These are phyloP conservation scores for Rhizopus delemar DNA, from an alignment of 371 early-diverging fungal genomes.

Conservation along the genomic window DNA sequence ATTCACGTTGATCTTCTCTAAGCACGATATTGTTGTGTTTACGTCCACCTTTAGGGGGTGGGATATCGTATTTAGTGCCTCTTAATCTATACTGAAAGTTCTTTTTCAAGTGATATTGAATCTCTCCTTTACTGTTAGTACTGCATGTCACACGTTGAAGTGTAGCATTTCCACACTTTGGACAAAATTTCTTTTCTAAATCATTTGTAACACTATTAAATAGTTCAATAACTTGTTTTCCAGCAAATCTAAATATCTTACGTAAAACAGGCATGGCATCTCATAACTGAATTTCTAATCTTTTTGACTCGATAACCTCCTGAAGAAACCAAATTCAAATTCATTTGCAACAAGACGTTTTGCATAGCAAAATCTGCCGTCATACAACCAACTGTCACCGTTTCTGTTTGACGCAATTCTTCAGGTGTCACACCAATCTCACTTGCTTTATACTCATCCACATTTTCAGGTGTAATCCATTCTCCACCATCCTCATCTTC, in stretches of 20 bases:
- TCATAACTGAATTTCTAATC: constrained; percentile 86
- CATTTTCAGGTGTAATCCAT: constrained; percentile 95
- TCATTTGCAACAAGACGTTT: constrained; percentile 94
- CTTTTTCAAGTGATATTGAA: constrained; percentile 81
- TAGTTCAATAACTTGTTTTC: too few relatives aligned
- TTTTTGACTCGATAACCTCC: constrained; percentile 82
- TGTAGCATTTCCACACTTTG: constrained; percentile 88
- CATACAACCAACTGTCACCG: constrained; percentile 83
- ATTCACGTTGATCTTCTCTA: constrained; percentile 92
- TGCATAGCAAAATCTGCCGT: constrained; percentile 97
- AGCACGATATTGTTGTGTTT: constrained; percentile 78
- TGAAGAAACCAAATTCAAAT: constrained; percentile 77
- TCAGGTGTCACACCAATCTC: constrained; percentile 51
- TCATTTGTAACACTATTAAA: constrained; percentile 69
- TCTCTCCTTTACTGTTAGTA: constrained; percentile 79
- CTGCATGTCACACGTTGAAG: constrained; percentile 82
- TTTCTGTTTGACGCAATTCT: constrained; percentile 43
- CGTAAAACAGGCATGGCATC: constrained; percentile 95
- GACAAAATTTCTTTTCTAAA: constrained; percentile 92
- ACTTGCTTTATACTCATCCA: constrained; percentile 66
- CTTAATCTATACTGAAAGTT: constrained; percentile 89
- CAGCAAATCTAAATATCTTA: constrained; percentile 30
- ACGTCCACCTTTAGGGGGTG: constrained; percentile 82
- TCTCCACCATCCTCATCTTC: constrained; percentile 69
- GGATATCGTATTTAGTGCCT: constrained; percentile 89